Evolutionary conservation across 2,329 filamentous ascomycete species (phyloP).

Genomic region (Penicillium paneum): DNA sequence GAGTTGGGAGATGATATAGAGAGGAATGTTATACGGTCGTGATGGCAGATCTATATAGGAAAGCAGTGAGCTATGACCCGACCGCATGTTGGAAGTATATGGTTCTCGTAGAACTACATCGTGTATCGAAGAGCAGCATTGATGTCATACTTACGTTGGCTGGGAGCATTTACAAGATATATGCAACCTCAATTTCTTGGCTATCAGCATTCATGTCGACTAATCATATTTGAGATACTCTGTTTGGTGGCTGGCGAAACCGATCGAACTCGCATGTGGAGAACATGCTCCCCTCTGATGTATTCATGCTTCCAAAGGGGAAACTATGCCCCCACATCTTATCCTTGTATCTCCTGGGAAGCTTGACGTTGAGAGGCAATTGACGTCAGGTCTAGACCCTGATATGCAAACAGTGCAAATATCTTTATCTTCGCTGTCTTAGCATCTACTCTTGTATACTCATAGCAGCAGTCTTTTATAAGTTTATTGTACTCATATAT

Average conservation of each 20-base stretch:
- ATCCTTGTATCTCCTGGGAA: slow-evolving; percentile 9
- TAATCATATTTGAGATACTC: background rate
- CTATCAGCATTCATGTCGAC: slow-evolving; percentile 15
- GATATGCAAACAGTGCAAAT: slow-evolving; percentile 11
- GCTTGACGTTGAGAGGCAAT: slow-evolving; percentile 10
- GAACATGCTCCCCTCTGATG: slow-evolving; percentile 1
- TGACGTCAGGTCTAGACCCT: slow-evolving; percentile 16
- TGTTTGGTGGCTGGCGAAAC: slow-evolving; percentile 16
- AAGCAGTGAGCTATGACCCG: background rate
- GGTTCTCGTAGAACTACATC: background rate
- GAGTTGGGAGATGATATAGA: background rate
- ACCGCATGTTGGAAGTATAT: background rate
- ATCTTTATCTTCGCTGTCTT: background rate
- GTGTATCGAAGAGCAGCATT: slow-evolving; percentile 9
- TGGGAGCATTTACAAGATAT: background rate
- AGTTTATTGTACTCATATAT: too few relatives aligned
- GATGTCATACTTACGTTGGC: slow-evolving; percentile 35
- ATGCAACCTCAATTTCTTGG: slow-evolving; percentile 7
- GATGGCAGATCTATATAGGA: slow-evolving; percentile 25
- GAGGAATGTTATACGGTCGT: background rate
- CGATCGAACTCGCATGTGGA: slow-evolving; percentile 14
- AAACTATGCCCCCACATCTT: slow-evolving; percentile 11
- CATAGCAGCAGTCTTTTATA: too few relatives aligned
- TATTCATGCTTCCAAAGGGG: slow-evolving; percentile 6
- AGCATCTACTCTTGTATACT: background rate